Percentiles rank a stretch among this genome's conserved stretches.
phyloP scores from a whole-genome alignment of 2,329 filamentous ascomycete species.

The Botryotinia calthae region DNA sequence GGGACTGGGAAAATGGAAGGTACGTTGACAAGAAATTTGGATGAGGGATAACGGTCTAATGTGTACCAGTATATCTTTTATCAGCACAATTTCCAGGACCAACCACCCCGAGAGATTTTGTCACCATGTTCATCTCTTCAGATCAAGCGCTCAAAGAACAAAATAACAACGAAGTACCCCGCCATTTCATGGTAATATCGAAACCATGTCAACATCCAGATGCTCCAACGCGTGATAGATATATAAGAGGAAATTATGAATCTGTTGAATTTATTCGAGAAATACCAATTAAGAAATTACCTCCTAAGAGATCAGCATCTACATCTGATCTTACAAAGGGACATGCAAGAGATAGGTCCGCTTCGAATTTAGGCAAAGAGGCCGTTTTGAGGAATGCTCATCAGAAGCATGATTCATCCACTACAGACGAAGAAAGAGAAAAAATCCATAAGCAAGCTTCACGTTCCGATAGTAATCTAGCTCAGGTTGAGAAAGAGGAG shows the following conservation, averaged over 20 bases:
- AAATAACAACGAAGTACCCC: constrained; percentile 44
- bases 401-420: constrained; percentile 28
- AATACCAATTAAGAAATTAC: constrained; percentile 55
- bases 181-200: constrained; percentile 84
- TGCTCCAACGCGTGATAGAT: constrained; percentile 66
- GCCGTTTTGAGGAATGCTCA: constrained; percentile 45
- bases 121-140: constrained; percentile 73
- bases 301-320: constrained; percentile 44
- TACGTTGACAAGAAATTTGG: constrained; percentile 37
- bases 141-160: constrained; percentile 33
- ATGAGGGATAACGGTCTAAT: neutral
- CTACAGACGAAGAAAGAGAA: constrained; percentile 19
- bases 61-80: constrained; percentile 68
- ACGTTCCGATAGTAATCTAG: constrained; percentile 26
- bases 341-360: constrained; percentile 37
- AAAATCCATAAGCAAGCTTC: constrained; percentile 20
- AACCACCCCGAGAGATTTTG: constrained; percentile 83
- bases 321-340: constrained; percentile 44
- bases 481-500: constrained; percentile 38
- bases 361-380: constrained; percentile 42
- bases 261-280: constrained; percentile 90
- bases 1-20: constrained; percentile 63
- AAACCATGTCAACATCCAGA: constrained; percentile 78
- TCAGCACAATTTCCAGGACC: constrained; percentile 89
- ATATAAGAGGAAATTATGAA: constrained; percentile 83